These are phyloP conservation scores for Pholiota microspora DNA, from an alignment of 768 basidiomycete species.

Conservation along the genomic window DNA sequence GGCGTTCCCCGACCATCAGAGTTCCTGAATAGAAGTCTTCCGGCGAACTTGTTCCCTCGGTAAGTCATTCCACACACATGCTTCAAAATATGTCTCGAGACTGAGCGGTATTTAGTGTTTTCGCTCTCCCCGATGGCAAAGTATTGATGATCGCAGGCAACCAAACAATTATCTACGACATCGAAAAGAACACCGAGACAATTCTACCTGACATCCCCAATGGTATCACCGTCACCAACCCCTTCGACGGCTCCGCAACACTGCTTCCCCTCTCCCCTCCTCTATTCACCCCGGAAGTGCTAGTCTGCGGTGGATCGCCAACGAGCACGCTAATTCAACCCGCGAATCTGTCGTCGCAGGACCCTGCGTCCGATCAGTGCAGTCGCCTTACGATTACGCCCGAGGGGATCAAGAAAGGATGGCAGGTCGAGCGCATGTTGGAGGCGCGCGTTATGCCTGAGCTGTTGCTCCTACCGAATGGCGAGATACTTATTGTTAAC, in stretches of 20 bases:
- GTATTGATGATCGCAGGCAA: conserved; percentile 41
- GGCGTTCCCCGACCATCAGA: conserved; percentile 26
- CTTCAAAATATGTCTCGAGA: neutral
- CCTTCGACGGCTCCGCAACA: conserved; percentile 36
- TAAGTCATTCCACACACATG: conserved; percentile 12
- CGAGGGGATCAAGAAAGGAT: conserved; percentile 37
- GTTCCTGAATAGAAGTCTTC: conserved; percentile 25
- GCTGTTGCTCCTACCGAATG: conserved; percentile 37
- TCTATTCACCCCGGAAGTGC: conserved; percentile 41
- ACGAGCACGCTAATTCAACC: conserved; percentile 27
- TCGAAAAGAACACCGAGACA: conserved; percentile 34
- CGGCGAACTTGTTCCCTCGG: conserved; percentile 26
- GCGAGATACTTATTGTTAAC: conserved; percentile 39
- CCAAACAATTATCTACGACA: conserved; percentile 40
- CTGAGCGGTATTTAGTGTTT: neutral
- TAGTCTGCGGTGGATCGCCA: conserved; percentile 45
- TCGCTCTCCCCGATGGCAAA: conserved; percentile 33
- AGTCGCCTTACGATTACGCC: conserved; percentile 35
- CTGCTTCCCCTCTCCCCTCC: conserved; percentile 37
- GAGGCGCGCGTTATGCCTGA: conserved; percentile 37
- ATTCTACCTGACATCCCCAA: conserved; percentile 43
- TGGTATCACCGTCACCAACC: conserved; percentile 39
- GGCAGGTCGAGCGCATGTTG: conserved; percentile 42
- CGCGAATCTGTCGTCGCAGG: conserved; percentile 31
- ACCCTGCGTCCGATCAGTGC: conserved; percentile 40